Base-by-base conservation (phyloP, 78 protist species). In the Dictyostelium discoideum region DNA sequence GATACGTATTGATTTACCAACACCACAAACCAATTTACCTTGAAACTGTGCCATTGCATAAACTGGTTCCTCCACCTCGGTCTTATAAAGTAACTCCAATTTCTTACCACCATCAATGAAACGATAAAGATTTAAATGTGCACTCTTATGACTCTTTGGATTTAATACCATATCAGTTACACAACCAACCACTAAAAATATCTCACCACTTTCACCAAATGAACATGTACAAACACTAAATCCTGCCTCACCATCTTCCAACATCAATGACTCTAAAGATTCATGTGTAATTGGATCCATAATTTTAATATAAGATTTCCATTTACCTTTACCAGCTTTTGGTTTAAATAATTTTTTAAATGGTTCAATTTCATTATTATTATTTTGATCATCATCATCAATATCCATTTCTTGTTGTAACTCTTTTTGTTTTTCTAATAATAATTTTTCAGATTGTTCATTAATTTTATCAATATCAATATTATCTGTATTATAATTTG, bases 201-300 rank as follows among this genome's bases (percentile, higher is more conserved):
- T 87, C 72, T 97, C 98, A 74, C 42, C 42, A 69, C 77, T 87
- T 77, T 96, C 98, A 74, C 81, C 81, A 93, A 98, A 98, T 37
- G 74, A 57, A 37, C 60, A 29, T 26, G 78, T 67, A 6, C 79
- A n/a, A 8, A 85, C 1, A 44, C 94, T 26, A 80, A 97, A 20
- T 8, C 98, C 99, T 6, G 98, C 98, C 93, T 98, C 99, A 92
- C 98, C 87, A n/a, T 96, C 88, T 5, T 69, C 98, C 18, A 98
- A 76, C 65, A 90, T 78, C 16, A 94, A 40, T 67, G 92, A 14
- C 6, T 92, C 93, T 39, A 92, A 74, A n/a, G 98, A 95, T 65
- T 81, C 54, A 74, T 84, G 40, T 50, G 65, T 29, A 11, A 16
- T 6, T 50, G 97, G 86, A 57, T 98, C 98, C 9, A 98, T 39